Conservation (phyloP, 257 asterid genomes). For the Capsicum rhomboideum region DNA sequence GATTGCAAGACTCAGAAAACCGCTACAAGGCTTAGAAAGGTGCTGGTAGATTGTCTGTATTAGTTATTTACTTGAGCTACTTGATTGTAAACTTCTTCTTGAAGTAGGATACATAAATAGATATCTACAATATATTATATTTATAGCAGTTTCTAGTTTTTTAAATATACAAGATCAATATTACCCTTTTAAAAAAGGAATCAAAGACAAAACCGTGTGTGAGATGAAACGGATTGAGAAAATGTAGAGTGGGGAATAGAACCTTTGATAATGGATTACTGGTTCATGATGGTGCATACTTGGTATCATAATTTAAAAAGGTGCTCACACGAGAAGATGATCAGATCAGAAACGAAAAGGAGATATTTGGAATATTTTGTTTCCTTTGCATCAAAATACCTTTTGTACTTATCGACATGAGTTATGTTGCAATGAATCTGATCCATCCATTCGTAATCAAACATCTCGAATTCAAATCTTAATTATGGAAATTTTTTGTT, state of each 20-base stretch:
- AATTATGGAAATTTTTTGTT: neutral
- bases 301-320: neutral
- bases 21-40: too few relatives aligned
- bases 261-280: neutral
- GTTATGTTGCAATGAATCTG: neutral
- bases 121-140: neutral
- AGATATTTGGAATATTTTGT: neutral
- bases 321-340: neutral
- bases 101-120: neutral
- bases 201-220: neutral
- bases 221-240: neutral
- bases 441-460: neutral
- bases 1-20: too few relatives aligned
- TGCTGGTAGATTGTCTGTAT: neutral
- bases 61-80: too few relatives aligned
- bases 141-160: neutral
- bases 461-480: neutral
- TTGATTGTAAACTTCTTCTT: neutral
- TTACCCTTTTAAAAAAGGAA: neutral
- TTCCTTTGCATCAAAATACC: neutral
- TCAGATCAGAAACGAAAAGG: neutral
- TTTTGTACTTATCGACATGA: neutral
- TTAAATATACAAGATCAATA: neutral
- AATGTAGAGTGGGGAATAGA: neutral
- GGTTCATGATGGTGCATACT: neutral